Base-by-base conservation (phyloP, 1,284 basidiomycete genomes). In the Apiotrichum gamsii region DNA sequence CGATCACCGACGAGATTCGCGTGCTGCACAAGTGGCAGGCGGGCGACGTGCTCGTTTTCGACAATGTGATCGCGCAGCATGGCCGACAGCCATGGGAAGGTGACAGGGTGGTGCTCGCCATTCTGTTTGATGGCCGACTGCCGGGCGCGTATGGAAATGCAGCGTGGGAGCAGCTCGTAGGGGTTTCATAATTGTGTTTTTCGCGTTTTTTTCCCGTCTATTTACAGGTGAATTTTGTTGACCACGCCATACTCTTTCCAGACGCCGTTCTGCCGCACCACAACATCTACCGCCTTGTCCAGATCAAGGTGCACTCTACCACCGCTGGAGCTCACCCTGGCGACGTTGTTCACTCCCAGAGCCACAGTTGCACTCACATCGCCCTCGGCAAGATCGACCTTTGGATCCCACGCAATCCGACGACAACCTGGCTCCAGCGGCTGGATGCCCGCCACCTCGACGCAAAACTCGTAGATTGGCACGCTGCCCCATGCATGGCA, bases 401-500 rank as follows among this genome's bases (percentile, higher is more conserved):
- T 38, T 13, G 36, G 36, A 8, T 24, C 38, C 19, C 29, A 63
- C 19, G 40, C 8, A 3, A 64, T 44, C 25, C 30, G 42, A 16
- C 25, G 20, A 28, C 55, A 62, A 1, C 60, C 62, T 3, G 58
- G 47, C 1, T 36, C 51, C 10, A 54, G 10, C 0, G 60, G 57
- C 20, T 45, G 35, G 2, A 64, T 14, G 9, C 60, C 62, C 1
- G 62, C 59, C 2, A 62, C 47, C 39, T 64, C 60, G 4, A 53
- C 49, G n/a, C 45, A 47, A 34, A 46, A 59, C 41, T 64, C 62
- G 48, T 58, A 64, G 14, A 61, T 35, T 15, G 58, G 53, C 4
- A 61, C 56, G 16, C 40, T 43, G 6, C 58, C 56, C 62, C 62
- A 64, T 8, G 58, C 58, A 37, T 64, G 62, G 39, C 62, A 62